Evolutionary conservation across 2,329 filamentous ascomycete genomes (phyloP).

Genomic region (Verticillium tricorpus): DNA sequence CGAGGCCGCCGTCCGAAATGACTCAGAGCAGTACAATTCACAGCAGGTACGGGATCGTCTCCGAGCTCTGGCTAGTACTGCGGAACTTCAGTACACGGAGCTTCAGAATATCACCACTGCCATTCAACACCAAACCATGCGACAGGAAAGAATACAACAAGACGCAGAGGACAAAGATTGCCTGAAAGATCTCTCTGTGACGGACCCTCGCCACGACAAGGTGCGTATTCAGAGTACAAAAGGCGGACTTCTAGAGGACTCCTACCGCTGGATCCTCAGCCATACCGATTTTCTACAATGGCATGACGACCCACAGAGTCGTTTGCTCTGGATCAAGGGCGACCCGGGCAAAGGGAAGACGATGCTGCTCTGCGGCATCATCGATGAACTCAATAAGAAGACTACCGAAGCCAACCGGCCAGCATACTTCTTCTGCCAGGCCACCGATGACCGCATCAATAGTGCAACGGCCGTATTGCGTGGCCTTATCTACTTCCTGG

Average conservation of each 20-base stretch:
- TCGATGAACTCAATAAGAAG: constrained; percentile 22
- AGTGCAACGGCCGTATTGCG: constrained; percentile 33
- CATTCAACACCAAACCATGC: constrained; percentile 10
- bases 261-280: constrained; percentile 30
- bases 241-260: constrained; percentile 25
- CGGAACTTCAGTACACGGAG: background rate
- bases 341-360: constrained; percentile 39
- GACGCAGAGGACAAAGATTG: constrained; percentile 16
- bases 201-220: constrained; percentile 28
- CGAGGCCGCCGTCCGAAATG: constrained; percentile 16
- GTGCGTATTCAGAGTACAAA: constrained; percentile 27
- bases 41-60: constrained; percentile 9
- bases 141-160: constrained; percentile 8
- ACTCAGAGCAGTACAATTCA: constrained; percentile 12
- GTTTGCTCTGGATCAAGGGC: constrained; percentile 31
- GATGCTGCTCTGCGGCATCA: constrained; percentile 34
- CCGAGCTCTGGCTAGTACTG: constrained; percentile 6
- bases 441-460: constrained; percentile 28
- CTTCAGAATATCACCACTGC: constrained; percentile 6
- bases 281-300: constrained; percentile 20
- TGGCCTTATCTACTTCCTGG: constrained; percentile 36
- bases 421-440: constrained; percentile 39
- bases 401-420: constrained; percentile 16
- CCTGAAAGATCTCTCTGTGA: constrained; percentile 17
- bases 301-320: constrained; percentile 10